Conservation (phyloP, 2,329 filamentous ascomycete species). For the Colletotrichum sp. region DNA sequence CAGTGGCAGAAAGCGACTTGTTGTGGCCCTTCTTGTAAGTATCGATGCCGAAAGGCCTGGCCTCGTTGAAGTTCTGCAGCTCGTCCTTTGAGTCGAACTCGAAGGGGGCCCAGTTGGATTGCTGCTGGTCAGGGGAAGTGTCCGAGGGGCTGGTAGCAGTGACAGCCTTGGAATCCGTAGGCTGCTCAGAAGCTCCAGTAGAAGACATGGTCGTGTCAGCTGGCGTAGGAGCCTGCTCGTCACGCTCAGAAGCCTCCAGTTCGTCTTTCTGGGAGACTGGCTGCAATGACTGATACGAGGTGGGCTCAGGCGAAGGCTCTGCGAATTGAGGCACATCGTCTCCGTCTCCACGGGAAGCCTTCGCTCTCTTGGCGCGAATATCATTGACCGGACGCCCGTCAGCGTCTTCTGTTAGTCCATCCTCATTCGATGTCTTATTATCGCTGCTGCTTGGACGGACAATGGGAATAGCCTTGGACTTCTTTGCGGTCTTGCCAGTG, state of each 20-base stretch:
- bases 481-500: slow-evolving; percentile 69
- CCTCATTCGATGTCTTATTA: slow-evolving; percentile 31
- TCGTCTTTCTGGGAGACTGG: background rate
- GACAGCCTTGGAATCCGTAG: slow-evolving; percentile 55
- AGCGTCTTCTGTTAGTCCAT: slow-evolving; percentile 50
- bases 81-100: slow-evolving; percentile 60
- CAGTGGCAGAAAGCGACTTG: slow-evolving; percentile 72
- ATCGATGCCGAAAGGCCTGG: slow-evolving; percentile 54
- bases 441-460: slow-evolving; percentile 64
- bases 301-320: slow-evolving; percentile 42
- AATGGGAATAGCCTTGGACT: slow-evolving; percentile 85
- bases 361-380: slow-evolving; percentile 77
- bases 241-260: slow-evolving; percentile 18
- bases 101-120: slow-evolving; percentile 63
- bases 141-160: slow-evolving; percentile 57
- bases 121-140: slow-evolving; percentile 53
- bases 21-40: slow-evolving; percentile 48
- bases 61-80: slow-evolving; percentile 55
- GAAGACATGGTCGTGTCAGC: slow-evolving; percentile 61
- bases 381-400: slow-evolving; percentile 67
- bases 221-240: slow-evolving; percentile 48
- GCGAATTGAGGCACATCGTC: slow-evolving; percentile 81
- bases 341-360: slow-evolving; percentile 67
- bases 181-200: slow-evolving; percentile 54
- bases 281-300: slow-evolving; percentile 10